A percentile compares a stretch with the other conserved stretches of the same genome.
phyloP scores from a whole-genome alignment of 176 grass and related monocot species.

The Avena eriantha region DNA sequence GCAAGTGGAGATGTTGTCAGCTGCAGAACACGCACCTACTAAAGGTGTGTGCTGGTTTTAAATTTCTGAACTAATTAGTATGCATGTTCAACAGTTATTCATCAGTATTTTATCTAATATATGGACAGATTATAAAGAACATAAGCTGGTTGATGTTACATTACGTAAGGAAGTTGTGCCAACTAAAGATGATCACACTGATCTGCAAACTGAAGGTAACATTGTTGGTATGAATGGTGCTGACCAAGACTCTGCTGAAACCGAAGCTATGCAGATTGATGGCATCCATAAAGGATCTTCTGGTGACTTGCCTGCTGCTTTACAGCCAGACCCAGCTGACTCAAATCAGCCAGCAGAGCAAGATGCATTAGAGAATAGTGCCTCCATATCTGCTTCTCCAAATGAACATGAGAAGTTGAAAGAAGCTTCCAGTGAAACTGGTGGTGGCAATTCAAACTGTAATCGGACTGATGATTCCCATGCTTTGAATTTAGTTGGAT shows the following conservation, averaged over 20 bases:
- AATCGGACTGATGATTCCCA: constrained; percentile 11
- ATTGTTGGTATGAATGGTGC: constrained; percentile 12
- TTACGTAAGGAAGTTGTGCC: constrained; percentile 27
- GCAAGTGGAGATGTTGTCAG: constrained; percentile 5
- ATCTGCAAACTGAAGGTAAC: constrained; percentile 24
- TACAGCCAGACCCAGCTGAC: constrained; percentile 18
- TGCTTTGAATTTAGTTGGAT: constrained; percentile 43
- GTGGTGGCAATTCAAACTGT: constrained; percentile 17
- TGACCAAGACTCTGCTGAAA: constrained; percentile 18
- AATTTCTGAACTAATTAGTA: constrained; percentile 21
- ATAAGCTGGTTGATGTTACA: neutral
- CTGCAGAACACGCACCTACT: constrained; percentile 23
- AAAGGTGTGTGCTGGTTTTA: constrained; percentile 31
- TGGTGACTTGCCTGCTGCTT: constrained; percentile 31
- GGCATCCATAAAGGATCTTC: constrained; percentile 9
- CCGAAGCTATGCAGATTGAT: neutral
- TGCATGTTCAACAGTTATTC: neutral
- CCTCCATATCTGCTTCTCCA: neutral
- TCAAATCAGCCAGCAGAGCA: constrained; percentile 28
- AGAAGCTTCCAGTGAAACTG: constrained; percentile 11
- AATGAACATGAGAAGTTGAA: constrained; percentile 12
- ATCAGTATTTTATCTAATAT: constrained; percentile 18
- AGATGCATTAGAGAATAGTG: constrained; percentile 19
- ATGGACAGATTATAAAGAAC: constrained; percentile 39
- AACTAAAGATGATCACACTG: constrained; percentile 31